A percentile compares a stretch with the other conserved stretches of the same genome.
phyloP scores from a whole-genome alignment of 306 rosid species.

The Trifolium subterraneum region DNA sequence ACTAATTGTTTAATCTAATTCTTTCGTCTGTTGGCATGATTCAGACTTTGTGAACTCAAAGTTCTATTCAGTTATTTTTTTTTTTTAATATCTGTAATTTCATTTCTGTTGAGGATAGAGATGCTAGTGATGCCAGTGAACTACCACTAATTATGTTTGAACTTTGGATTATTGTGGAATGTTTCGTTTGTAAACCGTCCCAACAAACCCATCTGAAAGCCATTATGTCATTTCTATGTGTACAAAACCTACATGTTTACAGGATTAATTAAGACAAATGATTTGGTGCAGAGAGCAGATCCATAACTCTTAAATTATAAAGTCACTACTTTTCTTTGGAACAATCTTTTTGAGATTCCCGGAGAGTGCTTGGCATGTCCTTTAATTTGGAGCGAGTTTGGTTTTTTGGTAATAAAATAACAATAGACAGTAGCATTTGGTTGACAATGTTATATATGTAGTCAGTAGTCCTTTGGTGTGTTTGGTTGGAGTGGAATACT shows the following conservation, averaged over 20 bases:
- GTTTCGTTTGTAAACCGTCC: slow-evolving; percentile 11
- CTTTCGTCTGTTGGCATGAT: slow-evolving; percentile 7
- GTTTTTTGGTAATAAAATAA: slow-evolving; percentile 4
- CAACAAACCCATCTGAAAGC: slow-evolving; percentile 11
- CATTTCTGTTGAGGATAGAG: slow-evolving; percentile 31
- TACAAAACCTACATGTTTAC: slow-evolving; percentile 5
- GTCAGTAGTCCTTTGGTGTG: slow-evolving; percentile 39
- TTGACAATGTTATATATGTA: not conserved
- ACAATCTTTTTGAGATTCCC: slow-evolving; percentile 19
- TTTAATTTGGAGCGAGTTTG: slow-evolving; percentile 8
- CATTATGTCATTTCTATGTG: slow-evolving; percentile 8
- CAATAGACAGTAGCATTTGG: slow-evolving; percentile 7
- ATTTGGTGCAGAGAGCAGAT: slow-evolving; percentile 11
- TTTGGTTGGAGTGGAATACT: slow-evolving; percentile 35
- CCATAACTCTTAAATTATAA: slow-evolving; percentile 31
- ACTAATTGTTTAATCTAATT: slow-evolving; percentile 31
- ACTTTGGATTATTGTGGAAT: slow-evolving; percentile 23
- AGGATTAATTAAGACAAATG: slow-evolving; percentile 17
- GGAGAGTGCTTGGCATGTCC: slow-evolving; percentile 27
- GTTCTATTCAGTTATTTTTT: slow-evolving; percentile 18
- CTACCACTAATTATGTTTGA: slow-evolving; percentile 26
- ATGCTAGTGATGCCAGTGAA: slow-evolving; percentile 26
- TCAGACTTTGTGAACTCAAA: slow-evolving; percentile 14
- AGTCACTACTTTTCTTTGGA: slow-evolving; percentile 17
- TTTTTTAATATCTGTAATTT: not conserved